phyloP scores from a whole-genome alignment of 768 basidiomycete genomes.

The Podaxis rugospora region DNA sequence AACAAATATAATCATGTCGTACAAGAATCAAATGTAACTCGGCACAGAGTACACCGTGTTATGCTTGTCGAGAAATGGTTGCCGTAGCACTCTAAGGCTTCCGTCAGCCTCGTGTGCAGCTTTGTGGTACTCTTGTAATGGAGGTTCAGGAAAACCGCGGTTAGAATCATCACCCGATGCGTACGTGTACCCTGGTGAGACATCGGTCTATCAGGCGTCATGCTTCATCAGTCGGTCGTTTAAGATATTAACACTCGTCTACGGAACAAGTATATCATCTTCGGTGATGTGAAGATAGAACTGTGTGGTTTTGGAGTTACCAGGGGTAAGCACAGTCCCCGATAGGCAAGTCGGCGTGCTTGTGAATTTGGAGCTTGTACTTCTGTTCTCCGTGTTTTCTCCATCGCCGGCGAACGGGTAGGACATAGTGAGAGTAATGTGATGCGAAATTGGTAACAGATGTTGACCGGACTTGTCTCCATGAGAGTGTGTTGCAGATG shows the following conservation, averaged over 20 bases:
- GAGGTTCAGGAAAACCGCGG: neutral
- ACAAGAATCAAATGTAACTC: neutral
- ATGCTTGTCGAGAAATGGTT: neutral
- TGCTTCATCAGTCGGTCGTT: neutral
- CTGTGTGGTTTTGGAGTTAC: neutral
- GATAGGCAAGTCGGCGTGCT: neutral
- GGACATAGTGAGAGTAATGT: neutral
- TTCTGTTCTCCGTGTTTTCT: neutral
- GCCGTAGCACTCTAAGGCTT: neutral
- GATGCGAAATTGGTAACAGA: neutral
- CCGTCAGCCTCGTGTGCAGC: neutral
- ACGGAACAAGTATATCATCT: conserved; percentile 1
- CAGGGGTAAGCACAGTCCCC: conserved; percentile 2
- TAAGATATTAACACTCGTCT: neutral
- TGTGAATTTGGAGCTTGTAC: neutral
- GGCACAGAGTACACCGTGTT: neutral
- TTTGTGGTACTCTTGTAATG: neutral
- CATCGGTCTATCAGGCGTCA: neutral
- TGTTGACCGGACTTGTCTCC: neutral
- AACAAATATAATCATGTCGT: neutral
- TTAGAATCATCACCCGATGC: neutral
- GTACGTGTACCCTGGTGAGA: neutral
- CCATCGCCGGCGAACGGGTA: neutral
- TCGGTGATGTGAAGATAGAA: conserved; percentile 6
- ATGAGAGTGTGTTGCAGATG: neutral